Percentiles rank a stretch among this genome's conserved stretches.
phyloP scores from a whole-genome alignment of 352 stramenopile genomes.

The Discostella stelligera region DNA sequence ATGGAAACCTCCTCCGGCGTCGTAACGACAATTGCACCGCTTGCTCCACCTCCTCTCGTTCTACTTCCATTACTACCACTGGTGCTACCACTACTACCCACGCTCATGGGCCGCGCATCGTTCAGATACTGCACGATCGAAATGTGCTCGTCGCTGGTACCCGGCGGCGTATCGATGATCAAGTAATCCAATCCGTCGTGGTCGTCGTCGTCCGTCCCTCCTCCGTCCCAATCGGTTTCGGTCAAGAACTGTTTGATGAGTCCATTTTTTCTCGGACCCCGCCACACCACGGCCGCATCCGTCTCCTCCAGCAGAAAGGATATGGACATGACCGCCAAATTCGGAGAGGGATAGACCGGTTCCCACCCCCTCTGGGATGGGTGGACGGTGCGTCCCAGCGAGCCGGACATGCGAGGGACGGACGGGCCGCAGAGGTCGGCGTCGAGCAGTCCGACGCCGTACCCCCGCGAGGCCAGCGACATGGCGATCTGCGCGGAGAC shows the following conservation, averaged over 20 bases:
- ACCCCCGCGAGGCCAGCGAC: conserved; percentile 90
- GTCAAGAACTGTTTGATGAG: conserved; percentile 99
- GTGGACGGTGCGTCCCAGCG: conserved; percentile 92
- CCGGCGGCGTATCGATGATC: conserved; percentile 98
- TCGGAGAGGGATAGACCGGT: conserved; percentile 96
- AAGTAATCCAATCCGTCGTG: conserved; percentile 93
- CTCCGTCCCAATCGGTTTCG: conserved; percentile 96
- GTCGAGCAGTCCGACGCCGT: conserved; percentile 96
- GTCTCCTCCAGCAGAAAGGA: conserved; percentile 97
- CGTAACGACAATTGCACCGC: conserved; percentile 96
- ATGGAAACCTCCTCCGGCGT: conserved; percentile 99
- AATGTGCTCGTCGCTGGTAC: conserved; percentile 99
- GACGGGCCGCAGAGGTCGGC: conserved; percentile 99
- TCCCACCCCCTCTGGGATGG: conserved; percentile 98
- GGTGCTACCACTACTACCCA: background rate
- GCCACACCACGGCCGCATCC: conserved; percentile 99
- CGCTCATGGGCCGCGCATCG: conserved; percentile 85
- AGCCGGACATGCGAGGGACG: conserved; percentile 92
- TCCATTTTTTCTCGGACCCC: conserved; percentile 98
- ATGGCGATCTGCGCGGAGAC: conserved; percentile 98
- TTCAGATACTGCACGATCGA: conserved; percentile 99
- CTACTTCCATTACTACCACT: background rate
- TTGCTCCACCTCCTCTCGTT: conserved; percentile 13
- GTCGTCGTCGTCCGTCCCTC: conserved; percentile 10
- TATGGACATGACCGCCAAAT: conserved; percentile 99